Percentiles rank a stretch among this genome's conserved stretches.
Conservation (phyloP, 2,329 filamentous ascomycete species). For the Sclerotinia spermophila region DNA sequence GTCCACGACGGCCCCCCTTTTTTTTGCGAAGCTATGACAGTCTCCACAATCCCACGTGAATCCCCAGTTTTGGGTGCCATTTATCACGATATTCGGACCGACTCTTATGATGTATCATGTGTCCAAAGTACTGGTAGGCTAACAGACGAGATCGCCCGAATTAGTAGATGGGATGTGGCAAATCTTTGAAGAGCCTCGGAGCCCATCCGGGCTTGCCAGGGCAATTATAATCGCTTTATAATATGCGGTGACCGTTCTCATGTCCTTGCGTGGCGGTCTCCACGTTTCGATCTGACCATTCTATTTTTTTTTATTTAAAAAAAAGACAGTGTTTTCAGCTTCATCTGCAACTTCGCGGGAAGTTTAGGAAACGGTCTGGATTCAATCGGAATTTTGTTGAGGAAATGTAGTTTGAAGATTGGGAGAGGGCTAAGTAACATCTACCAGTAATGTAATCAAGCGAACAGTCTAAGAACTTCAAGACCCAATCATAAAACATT, state of each 20-base stretch:
- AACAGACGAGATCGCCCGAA: no score
- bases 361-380: not conserved
- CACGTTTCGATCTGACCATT: not conserved
- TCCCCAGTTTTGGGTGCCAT: not conserved
- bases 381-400: not conserved
- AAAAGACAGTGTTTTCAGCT: not conserved
- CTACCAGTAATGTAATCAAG: not conserved
- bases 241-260: not conserved
- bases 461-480: not conserved
- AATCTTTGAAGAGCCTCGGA: no score
- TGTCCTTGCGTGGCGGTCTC: not conserved
- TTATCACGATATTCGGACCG: not conserved
- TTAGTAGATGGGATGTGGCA: not conserved
- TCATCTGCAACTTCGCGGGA: not conserved
- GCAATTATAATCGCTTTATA: not conserved
- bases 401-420: not conserved
- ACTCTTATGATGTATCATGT: not conserved
- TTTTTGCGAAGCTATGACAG: constrained; percentile 1
- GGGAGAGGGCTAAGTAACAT: not conserved
- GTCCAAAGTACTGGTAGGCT: not conserved
- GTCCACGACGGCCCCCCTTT: not conserved
- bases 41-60: not conserved
- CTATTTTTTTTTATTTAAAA: no score
- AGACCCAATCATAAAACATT: not conserved
- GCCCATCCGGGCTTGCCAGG: no score